Evolutionary conservation across 2,329 filamentous ascomycete genomes (phyloP).

Genomic region (Neophaeococcomyces mojaviensis): DNA sequence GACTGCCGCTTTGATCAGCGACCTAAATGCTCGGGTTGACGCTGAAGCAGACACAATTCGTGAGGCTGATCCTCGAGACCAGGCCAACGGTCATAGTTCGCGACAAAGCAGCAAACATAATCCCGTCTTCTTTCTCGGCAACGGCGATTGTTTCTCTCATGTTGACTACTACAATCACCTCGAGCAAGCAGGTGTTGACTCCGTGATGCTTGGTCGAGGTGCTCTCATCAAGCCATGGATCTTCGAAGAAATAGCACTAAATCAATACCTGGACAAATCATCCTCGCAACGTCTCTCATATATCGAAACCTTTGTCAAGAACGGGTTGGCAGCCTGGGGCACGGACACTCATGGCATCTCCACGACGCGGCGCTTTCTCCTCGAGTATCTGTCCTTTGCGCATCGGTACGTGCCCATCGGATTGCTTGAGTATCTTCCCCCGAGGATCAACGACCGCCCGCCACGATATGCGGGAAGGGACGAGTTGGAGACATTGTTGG

Average conservation of each 20-base stretch:
- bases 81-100: conserved; percentile 45
- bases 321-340: conserved; percentile 90
- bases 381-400: conserved; percentile 93
- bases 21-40: conserved; percentile 63
- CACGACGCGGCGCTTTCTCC: conserved; percentile 80
- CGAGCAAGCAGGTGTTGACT: conserved; percentile 70
- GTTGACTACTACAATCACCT: conserved; percentile 76
- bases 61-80: conserved; percentile 68
- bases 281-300: conserved; percentile 77
- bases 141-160: conserved; percentile 94
- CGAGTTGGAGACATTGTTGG: conserved; percentile 88
- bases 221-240: conserved; percentile 97
- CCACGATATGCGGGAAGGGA: conserved; percentile 76
- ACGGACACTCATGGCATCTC: conserved; percentile 91
- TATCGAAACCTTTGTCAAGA: conserved; percentile 81
- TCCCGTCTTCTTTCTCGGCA: conserved; percentile 85
- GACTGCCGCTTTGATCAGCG: conserved; percentile 75
- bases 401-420: conserved; percentile 88
- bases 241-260: conserved; percentile 84
- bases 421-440: conserved; percentile 78
- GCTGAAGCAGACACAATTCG: conserved; percentile 64
- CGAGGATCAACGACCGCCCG: conserved; percentile 79
- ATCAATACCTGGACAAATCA: conserved; percentile 90
- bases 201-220: conserved; percentile 95
- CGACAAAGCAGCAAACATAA: conserved; percentile 30